A percentile compares a stretch with the other conserved stretches of the same genome.
phyloP scores from a whole-genome alignment of 805 yeast species.

The Candida nitratophila region DNA sequence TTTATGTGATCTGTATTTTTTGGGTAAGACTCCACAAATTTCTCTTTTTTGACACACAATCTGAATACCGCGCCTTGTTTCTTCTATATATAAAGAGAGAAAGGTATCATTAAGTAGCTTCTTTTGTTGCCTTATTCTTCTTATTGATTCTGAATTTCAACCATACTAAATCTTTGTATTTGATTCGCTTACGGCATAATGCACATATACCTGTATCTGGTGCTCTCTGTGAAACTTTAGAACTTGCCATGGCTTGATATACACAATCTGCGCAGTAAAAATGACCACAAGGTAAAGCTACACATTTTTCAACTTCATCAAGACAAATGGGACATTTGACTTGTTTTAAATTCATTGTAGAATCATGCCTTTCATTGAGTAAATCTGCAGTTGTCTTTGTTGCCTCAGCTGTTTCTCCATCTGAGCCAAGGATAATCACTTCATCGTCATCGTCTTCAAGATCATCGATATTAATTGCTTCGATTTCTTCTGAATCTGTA shows the following conservation, averaged over 20 bases:
- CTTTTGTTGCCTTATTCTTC: too few relatives aligned
- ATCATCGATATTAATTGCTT: neutral
- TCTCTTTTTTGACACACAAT: too few relatives aligned
- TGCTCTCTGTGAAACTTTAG: slow-evolving; percentile 20
- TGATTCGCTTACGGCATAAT: slow-evolving; percentile 24
- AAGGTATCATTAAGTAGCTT: too few relatives aligned
- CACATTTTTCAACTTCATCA: slow-evolving; percentile 42
- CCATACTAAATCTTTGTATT: slow-evolving; percentile 25
- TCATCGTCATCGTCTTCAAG: slow-evolving; percentile 21
- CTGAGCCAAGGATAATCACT: slow-evolving; percentile 25
- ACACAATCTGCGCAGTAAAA: slow-evolving; percentile 47
- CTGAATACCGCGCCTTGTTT: too few relatives aligned
- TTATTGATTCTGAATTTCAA: slow-evolving; percentile 15
- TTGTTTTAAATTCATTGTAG: slow-evolving; percentile 22
- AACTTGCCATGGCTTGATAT: slow-evolving; percentile 41
- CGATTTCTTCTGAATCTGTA: neutral
- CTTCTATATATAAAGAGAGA: too few relatives aligned
- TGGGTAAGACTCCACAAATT: too few relatives aligned
- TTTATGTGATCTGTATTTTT: too few relatives aligned
- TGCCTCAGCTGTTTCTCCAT: slow-evolving; percentile 25
- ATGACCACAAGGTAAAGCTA: slow-evolving; percentile 52
- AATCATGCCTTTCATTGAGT: slow-evolving; percentile 16
- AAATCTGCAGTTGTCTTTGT: slow-evolving; percentile 29
- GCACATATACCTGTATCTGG: slow-evolving; percentile 24
- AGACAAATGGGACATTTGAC: slow-evolving; percentile 49